Conservation (phyloP, 352 stramenopile genomes). For the Thalassiosira gravida region DNA sequence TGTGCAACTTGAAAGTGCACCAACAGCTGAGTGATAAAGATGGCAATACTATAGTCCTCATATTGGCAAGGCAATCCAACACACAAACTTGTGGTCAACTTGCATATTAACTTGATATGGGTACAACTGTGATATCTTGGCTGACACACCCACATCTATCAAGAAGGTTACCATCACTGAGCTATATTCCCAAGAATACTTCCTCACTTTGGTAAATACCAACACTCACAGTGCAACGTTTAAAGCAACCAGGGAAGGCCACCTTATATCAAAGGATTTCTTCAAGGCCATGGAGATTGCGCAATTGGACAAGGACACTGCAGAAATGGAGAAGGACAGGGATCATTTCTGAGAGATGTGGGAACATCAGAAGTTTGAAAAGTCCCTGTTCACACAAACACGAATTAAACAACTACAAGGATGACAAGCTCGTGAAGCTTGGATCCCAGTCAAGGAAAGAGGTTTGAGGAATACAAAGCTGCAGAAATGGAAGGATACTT, state of each 20-base stretch:
- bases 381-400: no score
- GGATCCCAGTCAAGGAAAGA: background rate
- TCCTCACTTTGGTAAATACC: background rate
- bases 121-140: no score
- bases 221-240: constrained; percentile 14
- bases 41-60: constrained; percentile 14
- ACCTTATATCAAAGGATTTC: constrained; percentile 12
- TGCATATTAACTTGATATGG: background rate
- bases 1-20: constrained; percentile 5
- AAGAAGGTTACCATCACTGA: background rate
- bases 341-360: no score
- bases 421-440: no score
- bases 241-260: background rate
- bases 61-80: background rate
- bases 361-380: background rate
- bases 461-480: background rate
- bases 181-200: background rate
- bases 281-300: constrained; percentile 16
- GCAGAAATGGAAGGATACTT: background rate
- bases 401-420: no score
- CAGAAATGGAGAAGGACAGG: constrained; percentile 13
- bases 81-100: background rate
- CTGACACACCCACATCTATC: no score
- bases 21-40: constrained; percentile 15
- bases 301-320: background rate